These are phyloP conservation scores for Candida palmyrensis DNA, from an alignment of 805 yeast species.

Conservation along the genomic window DNA sequence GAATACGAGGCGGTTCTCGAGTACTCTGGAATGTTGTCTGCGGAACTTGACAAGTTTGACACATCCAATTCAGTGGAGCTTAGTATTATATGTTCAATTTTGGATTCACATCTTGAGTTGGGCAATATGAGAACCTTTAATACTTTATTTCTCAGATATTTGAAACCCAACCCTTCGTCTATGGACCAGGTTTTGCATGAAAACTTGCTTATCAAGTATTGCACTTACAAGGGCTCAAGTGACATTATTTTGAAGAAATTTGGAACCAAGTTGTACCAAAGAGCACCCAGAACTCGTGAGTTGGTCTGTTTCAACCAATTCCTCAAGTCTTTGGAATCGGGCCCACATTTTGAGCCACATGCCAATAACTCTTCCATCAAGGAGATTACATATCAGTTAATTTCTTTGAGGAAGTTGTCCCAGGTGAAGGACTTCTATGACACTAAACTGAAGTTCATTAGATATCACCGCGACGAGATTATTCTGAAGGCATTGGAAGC, in stretches of 20 bases:
- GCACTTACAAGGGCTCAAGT: constrained; percentile 13
- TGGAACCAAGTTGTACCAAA: constrained; percentile 8
- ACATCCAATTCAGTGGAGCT: not conserved
- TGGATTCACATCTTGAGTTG: constrained; percentile 10
- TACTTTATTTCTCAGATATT: constrained; percentile 11
- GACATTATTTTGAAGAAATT: constrained; percentile 15
- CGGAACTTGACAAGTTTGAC: constrained; percentile 6
- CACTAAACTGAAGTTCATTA: not conserved
- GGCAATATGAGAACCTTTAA: constrained; percentile 12
- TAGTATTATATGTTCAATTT: constrained; percentile 2
- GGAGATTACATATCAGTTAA: constrained; percentile 1
- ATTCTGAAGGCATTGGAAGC: constrained; percentile 9
- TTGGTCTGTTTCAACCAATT: constrained; percentile 14
- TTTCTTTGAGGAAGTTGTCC: constrained; percentile 2
- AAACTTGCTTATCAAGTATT: constrained; percentile 20
- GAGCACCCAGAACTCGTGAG: constrained; percentile 12
- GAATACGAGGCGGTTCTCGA: constrained; percentile 6
- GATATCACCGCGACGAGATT: constrained; percentile 1
- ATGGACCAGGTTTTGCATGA: constrained; percentile 4
- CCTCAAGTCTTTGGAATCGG: constrained; percentile 12
- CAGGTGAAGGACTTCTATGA: constrained; percentile 1
- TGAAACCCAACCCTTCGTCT: not conserved
- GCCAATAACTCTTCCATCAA: not conserved
- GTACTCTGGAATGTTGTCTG: constrained; percentile 5
- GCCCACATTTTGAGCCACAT: not conserved